Percentiles rank a stretch among this genome's conserved stretches.
Conservation (phyloP, 2,329 filamentous ascomycete genomes). For the Daldinia sp. region DNA sequence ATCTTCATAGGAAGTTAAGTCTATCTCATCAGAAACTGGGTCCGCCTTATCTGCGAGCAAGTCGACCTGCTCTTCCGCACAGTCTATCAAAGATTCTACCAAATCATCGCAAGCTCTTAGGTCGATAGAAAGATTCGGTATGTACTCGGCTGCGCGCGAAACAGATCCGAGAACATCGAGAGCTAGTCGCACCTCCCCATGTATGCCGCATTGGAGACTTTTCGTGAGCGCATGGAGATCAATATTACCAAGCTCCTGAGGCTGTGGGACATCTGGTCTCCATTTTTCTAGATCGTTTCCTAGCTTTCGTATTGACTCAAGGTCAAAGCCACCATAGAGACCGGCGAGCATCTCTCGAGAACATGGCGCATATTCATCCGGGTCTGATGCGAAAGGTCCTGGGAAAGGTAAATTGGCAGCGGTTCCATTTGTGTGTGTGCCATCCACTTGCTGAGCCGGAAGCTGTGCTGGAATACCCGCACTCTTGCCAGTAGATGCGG, state of each 20-base stretch:
- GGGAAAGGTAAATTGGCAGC: conserved; percentile 43
- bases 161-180: conserved; percentile 82
- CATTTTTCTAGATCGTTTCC: conserved; percentile 72
- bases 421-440: conserved; percentile 38
- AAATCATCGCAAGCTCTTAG: conserved; percentile 85
- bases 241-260: conserved; percentile 83
- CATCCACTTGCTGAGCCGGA: conserved; percentile 46
- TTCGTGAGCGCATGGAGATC: conserved; percentile 90
- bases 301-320: conserved; percentile 69
- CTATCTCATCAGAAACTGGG: conserved; percentile 86
- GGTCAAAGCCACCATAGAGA: conserved; percentile 76
- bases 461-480: conserved; percentile 55
- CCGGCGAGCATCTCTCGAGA: conserved; percentile 57
- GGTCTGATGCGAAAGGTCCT: conserved; percentile 52
- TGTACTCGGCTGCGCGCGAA: conserved; percentile 66
- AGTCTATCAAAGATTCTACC: conserved; percentile 87
- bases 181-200: conserved; percentile 87
- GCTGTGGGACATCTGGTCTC: conserved; percentile 77
- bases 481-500: conserved; percentile 50
- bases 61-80: conserved; percentile 88
- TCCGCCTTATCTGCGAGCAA: conserved; percentile 82
- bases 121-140: conserved; percentile 70
- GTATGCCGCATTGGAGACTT: conserved; percentile 88
- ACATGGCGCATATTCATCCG: conserved; percentile 64
- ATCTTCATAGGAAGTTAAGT: conserved; percentile 87